Evolutionary conservation across 75 land plant genomes (phyloP).

Genomic region (Cunninghamia lanceolata): DNA sequence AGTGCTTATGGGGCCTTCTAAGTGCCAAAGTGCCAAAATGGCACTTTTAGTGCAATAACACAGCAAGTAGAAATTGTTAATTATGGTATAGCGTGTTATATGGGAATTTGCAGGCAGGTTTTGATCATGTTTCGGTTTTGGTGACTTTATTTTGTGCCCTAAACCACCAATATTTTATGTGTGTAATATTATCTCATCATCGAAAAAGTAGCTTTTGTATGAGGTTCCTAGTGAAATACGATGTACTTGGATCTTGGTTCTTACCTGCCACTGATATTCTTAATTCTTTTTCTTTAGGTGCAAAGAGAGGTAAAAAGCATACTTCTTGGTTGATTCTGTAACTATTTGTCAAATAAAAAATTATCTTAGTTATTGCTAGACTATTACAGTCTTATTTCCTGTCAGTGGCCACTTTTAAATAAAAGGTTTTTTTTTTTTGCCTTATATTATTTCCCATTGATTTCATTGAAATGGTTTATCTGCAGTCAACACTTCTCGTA

Average conservation of each 20-base stretch:
- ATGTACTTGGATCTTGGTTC: background rate
- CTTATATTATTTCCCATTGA: background rate
- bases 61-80: too few species aligned
- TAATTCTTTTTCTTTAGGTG: background rate
- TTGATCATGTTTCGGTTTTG: background rate
- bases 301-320: background rate
- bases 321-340: background rate
- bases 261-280: background rate
- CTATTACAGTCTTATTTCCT: background rate
- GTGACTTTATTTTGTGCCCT: background rate
- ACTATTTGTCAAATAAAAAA: background rate
- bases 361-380: background rate
- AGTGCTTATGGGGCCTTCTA: background rate
- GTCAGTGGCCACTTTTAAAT: background rate
- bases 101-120: background rate
- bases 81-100: background rate
- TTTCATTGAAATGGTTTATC: constrained; percentile 1
- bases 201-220: background rate
- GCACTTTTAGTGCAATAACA: background rate
- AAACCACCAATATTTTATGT: background rate
- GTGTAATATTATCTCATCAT: background rate
- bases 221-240: background rate
- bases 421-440: background rate
- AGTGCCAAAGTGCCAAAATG: background rate
- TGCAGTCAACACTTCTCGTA: constrained; percentile 16